These are phyloP conservation scores for Kwoniella shandongensis DNA, from an alignment of 768 basidiomycete genomes.

Conservation along the genomic window DNA sequence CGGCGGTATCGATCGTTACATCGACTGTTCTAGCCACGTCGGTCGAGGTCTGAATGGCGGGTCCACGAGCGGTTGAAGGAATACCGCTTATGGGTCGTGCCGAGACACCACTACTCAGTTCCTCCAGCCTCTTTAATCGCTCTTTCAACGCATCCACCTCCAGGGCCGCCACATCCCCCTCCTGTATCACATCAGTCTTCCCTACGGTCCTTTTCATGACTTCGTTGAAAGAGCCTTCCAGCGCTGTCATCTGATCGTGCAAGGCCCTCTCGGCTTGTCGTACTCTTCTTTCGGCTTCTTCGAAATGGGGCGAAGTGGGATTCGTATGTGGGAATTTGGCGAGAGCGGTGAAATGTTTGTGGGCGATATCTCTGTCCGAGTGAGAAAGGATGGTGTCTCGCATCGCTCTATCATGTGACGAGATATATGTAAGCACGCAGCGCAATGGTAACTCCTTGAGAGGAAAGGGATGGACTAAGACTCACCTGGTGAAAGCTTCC, in stretches of 20 bases:
- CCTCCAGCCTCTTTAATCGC: slow-evolving; percentile 17
- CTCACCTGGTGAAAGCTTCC: slow-evolving; percentile 20
- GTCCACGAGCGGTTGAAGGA: neutral
- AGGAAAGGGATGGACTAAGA: too few species aligned
- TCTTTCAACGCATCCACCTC: slow-evolving; percentile 23
- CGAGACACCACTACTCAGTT: neutral
- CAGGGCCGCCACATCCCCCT: slow-evolving; percentile 7
- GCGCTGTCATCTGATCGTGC: slow-evolving; percentile 6
- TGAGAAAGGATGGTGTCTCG: slow-evolving; percentile 17
- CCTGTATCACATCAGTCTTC: neutral
- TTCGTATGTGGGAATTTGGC: slow-evolving; percentile 3
- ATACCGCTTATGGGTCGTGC: neutral
- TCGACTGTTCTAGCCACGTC: too few species aligned
- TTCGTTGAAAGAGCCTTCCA: slow-evolving; percentile 14
- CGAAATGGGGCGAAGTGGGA: slow-evolving; percentile 5
- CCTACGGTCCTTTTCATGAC: slow-evolving; percentile 18
- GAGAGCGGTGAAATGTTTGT: slow-evolving; percentile 11
- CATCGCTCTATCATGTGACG: slow-evolving; percentile 18
- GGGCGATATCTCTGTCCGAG: slow-evolving; percentile 18
- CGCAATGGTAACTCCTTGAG: too few species aligned
- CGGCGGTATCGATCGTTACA: too few species aligned
- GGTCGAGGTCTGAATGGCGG: neutral
- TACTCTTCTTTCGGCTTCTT: slow-evolving; percentile 20
- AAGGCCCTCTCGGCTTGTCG: slow-evolving; percentile 13
- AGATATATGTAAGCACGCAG: neutral